Conservation (phyloP, 139 green algal species). For the Chlamydomonas applanata region DNA sequence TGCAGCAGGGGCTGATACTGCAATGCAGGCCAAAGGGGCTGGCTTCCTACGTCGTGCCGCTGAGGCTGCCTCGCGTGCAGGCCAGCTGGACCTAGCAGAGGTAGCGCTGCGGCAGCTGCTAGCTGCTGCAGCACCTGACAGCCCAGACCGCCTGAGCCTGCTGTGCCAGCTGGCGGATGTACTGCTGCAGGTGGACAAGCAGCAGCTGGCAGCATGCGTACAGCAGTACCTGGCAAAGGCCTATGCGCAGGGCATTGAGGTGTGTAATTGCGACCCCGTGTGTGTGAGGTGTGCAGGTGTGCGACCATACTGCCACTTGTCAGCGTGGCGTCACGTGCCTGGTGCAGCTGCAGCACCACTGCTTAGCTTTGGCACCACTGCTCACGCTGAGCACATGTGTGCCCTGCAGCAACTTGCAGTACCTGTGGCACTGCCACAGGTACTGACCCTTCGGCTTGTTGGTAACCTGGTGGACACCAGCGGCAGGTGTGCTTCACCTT, state of each 20-base stretch:
- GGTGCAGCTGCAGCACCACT: background rate
- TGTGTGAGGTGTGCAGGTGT: too few species aligned
- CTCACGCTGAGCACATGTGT: too few species aligned
- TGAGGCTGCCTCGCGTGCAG: slow-evolving; percentile 18
- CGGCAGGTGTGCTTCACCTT: too few species aligned
- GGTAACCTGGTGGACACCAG: too few species aligned
- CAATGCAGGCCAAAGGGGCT: background rate
- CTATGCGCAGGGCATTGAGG: background rate
- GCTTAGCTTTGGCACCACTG: background rate
- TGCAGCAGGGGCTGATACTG: background rate
- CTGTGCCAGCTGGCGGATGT: slow-evolving; percentile 59
- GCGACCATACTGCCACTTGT: too few species aligned
- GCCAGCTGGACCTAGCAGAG: slow-evolving; percentile 51
- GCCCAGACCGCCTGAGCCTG: slow-evolving; percentile 32
- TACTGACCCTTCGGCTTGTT: too few species aligned
- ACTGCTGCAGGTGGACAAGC: slow-evolving; percentile 23
- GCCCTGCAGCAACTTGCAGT: too few species aligned
- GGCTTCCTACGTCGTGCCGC: background rate
- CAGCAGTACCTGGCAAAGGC: background rate
- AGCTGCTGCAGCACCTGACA: background rate
- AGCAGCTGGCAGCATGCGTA: background rate
- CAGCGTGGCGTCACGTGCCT: background rate
- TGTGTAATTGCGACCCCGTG: too few species aligned
- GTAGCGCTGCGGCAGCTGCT: slow-evolving; percentile 22
- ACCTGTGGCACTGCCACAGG: too few species aligned